Conservation (phyloP, 345 rosid genomes). For the Bruguiera parviflora region DNA sequence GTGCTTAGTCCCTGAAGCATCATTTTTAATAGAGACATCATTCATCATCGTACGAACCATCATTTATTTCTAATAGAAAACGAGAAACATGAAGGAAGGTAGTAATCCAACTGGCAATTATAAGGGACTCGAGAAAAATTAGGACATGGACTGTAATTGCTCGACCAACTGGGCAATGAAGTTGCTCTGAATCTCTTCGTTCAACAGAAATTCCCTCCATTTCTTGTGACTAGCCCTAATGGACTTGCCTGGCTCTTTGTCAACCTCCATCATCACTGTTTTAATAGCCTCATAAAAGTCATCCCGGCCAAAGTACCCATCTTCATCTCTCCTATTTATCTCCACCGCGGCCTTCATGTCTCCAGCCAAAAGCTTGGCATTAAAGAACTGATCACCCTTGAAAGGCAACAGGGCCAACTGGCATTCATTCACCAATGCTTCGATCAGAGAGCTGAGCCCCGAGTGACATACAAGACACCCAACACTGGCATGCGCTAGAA, state of each 20-base stretch:
- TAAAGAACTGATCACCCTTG: constrained; percentile 38
- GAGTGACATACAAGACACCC: constrained; percentile 33
- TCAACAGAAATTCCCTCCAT: constrained; percentile 31
- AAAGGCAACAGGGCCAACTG: constrained; percentile 36
- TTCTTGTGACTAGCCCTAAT: constrained; percentile 29
- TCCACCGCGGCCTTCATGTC: constrained; percentile 33
- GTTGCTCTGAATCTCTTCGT: constrained; percentile 18
- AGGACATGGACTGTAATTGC: constrained; percentile 22
- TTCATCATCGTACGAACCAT: too few relatives aligned
- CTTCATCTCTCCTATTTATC: constrained; percentile 29
- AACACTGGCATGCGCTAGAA: constrained; percentile 22
- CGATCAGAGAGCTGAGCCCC: constrained; percentile 33
- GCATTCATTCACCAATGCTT: constrained; percentile 33
- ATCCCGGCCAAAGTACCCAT: constrained; percentile 31
- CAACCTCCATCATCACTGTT: constrained; percentile 26
- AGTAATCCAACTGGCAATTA: too few relatives aligned
- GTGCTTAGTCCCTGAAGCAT: too few relatives aligned
- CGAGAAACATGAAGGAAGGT: too few relatives aligned
- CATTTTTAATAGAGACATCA: too few relatives aligned
- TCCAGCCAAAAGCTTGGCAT: constrained; percentile 25
- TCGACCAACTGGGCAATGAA: constrained; percentile 17
- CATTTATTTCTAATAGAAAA: too few relatives aligned
- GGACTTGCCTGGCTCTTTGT: constrained; percentile 29
- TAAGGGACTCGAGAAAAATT: background rate
- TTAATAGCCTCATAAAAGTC: constrained; percentile 25